These are phyloP conservation scores for Fusarium secorum DNA, from an alignment of 2,329 filamentous ascomycete species.

Conservation along the genomic window DNA sequence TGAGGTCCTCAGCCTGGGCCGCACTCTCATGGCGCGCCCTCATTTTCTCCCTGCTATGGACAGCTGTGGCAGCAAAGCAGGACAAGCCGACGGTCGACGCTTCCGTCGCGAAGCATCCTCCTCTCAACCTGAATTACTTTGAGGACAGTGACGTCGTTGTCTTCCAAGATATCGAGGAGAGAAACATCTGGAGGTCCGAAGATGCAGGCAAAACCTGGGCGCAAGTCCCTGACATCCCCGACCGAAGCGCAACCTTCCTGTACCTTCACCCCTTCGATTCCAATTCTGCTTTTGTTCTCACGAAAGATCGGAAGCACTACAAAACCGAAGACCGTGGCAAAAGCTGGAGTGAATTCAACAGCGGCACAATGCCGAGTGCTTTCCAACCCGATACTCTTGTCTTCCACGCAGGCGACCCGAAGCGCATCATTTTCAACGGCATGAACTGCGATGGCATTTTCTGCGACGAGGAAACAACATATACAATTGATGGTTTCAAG, in stretches of 20 bases:
- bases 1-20: constrained; percentile 62
- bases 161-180: constrained; percentile 70
- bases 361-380: constrained; percentile 63
- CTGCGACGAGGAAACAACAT: constrained; percentile 71
- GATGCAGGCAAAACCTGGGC: constrained; percentile 85
- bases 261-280: constrained; percentile 81
- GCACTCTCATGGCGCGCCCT: constrained; percentile 59
- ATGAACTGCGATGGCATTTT: constrained; percentile 71
- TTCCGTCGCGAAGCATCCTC: constrained; percentile 71
- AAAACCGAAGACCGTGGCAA: constrained; percentile 84
- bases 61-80: constrained; percentile 61
- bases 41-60: constrained; percentile 57
- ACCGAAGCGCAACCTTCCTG: constrained; percentile 69
- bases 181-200: constrained; percentile 77
- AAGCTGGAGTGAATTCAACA: constrained; percentile 79
- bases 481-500: constrained; percentile 88
- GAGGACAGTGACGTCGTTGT: constrained; percentile 85
- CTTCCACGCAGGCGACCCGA: constrained; percentile 84
- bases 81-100: constrained; percentile 71
- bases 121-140: constrained; percentile 83
- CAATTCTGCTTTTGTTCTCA: constrained; percentile 81
- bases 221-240: constrained; percentile 68
- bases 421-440: constrained; percentile 86
- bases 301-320: constrained; percentile 75
- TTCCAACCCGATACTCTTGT: constrained; percentile 63